Evolutionary conservation across 495 filamentous ascomycete species (phyloP).

Genomic region (Sporormia fimetaria): DNA sequence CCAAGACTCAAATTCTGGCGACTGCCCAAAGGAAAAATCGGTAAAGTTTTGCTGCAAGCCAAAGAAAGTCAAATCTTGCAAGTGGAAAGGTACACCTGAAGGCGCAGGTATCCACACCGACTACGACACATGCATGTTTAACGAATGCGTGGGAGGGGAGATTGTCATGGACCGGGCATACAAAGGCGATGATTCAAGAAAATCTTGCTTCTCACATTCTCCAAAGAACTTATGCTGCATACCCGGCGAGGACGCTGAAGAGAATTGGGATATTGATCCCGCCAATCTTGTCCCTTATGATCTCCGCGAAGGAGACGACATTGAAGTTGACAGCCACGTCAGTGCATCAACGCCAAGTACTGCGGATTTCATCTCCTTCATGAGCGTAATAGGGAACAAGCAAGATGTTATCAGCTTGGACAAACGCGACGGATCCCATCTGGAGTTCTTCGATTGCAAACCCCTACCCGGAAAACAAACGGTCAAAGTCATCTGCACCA

Average conservation of each 20-base stretch:
- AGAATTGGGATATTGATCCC: constrained; percentile 1
- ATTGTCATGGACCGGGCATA: not conserved
- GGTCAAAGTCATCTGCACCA: not conserved
- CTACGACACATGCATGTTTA: not conserved
- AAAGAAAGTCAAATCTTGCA: not conserved
- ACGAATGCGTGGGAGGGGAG: not conserved
- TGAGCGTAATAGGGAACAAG: constrained; percentile 2
- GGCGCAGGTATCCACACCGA: not conserved
- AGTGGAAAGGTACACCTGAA: not conserved
- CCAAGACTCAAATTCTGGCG: not conserved
- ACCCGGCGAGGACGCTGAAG: not conserved
- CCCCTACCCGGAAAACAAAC: not conserved
- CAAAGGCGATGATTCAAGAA: not conserved
- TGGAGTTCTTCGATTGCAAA: constrained; percentile 2
- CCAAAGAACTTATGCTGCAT: constrained; percentile 1
- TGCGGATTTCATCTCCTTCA: constrained; percentile 2
- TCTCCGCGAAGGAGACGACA: not conserved
- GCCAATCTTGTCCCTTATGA: not conserved
- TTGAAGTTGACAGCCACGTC: constrained; percentile 1
- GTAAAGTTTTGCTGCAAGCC: constrained; percentile 4
- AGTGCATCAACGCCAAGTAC: not conserved
- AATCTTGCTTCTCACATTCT: not conserved
- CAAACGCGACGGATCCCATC: constrained; percentile 1
- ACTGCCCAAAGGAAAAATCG: no score
- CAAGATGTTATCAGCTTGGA: constrained; percentile 1